phyloP scores from a whole-genome alignment of 2,329 filamentous ascomycete species.

The Calonectria montana region DNA sequence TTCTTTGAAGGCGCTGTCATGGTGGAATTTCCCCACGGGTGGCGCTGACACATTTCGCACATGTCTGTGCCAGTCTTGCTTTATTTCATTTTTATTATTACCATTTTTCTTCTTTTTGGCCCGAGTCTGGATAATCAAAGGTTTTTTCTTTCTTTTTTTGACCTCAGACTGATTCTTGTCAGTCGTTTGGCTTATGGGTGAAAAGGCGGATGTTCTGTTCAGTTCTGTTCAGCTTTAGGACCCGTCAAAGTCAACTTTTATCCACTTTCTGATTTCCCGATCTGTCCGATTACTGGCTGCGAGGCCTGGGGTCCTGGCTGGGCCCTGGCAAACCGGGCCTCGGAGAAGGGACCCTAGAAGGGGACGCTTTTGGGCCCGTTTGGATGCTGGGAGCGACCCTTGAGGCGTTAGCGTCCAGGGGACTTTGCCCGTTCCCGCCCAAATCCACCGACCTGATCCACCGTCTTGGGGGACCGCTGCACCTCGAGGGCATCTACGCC shows the following conservation, averaged over 20 bases:
- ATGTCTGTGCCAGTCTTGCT: constrained; percentile 18
- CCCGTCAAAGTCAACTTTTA: neutral
- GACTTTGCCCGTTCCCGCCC: constrained; percentile 33
- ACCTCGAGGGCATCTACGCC: neutral
- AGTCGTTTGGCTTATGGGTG: constrained; percentile 6
- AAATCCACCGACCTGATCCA: constrained; percentile 25
- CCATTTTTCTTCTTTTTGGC: neutral
- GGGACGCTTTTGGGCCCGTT: neutral
- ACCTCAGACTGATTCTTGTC: neutral
- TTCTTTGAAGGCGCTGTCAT: neutral
- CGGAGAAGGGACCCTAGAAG: constrained; percentile 26
- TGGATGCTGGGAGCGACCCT: constrained; percentile 46
- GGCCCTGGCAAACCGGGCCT: constrained; percentile 29
- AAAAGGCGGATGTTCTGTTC: constrained; percentile 9
- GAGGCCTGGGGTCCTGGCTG: neutral
- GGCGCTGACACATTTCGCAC: constrained; percentile 14
- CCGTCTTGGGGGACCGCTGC: neutral
- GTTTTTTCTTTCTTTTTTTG: neutral
- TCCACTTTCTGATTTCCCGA: constrained; percentile 34
- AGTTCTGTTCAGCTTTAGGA: constrained; percentile 4
- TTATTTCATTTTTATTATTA: neutral
- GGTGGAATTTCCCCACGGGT: neutral
- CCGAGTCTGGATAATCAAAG: neutral
- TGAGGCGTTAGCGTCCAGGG: constrained; percentile 37
- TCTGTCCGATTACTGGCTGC: constrained; percentile 52